Conservation (phyloP, 139 green algal genomes). For the Coelastrella sp. region DNA sequence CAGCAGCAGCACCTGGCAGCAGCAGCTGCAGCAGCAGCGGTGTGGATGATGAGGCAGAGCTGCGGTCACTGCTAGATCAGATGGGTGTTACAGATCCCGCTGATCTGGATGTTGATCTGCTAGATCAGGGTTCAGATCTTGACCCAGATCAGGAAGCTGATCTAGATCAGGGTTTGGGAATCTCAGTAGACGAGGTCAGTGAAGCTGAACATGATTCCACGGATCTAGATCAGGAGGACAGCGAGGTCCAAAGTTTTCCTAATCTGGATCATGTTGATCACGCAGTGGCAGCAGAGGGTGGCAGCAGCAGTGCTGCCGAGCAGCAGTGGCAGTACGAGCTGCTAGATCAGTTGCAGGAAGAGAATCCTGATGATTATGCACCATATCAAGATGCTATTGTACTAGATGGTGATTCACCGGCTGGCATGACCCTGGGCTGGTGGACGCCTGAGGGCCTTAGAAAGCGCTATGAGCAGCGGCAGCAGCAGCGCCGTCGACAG, state of each 20-base stretch:
- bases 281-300: background rate
- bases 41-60: slow-evolving; percentile 1
- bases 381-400: background rate
- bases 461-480: slow-evolving; percentile 16
- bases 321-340: background rate
- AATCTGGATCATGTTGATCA: background rate
- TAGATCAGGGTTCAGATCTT: background rate
- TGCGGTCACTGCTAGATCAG: background rate
- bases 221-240: background rate
- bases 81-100: background rate
- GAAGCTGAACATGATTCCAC: background rate
- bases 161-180: background rate
- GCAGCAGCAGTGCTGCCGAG: background rate
- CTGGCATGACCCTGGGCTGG: background rate
- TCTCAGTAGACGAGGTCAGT: background rate
- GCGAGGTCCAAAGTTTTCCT: background rate
- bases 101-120: background rate
- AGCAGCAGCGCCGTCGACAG: background rate
- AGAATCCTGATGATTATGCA: background rate
- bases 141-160: background rate
- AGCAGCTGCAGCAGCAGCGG: slow-evolving; percentile 5
- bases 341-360: background rate
- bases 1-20: too few species aligned
- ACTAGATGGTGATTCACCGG: background rate
- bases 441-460: background rate